These are phyloP conservation scores for Evernia prunastri DNA, from an alignment of 495 filamentous ascomycete species.

Conservation along the genomic window DNA sequence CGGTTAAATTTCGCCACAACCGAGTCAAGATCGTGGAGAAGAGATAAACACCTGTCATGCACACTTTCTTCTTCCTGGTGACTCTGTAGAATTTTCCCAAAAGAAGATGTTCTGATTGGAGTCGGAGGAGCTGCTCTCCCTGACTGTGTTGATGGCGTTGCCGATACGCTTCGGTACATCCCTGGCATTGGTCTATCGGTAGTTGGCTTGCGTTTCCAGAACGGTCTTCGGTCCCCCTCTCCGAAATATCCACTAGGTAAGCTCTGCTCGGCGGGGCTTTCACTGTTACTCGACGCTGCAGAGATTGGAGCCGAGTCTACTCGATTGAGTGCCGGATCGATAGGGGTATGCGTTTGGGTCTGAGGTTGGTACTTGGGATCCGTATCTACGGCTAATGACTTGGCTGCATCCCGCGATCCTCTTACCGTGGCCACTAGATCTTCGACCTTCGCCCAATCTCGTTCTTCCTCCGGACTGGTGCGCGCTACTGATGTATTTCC, in stretches of 20 bases:
- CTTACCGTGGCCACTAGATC: constrained; percentile 71
- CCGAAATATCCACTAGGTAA: constrained; percentile 39
- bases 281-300: constrained; percentile 22
- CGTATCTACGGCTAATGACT: constrained; percentile 74
- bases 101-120: constrained; percentile 17
- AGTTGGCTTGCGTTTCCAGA: constrained; percentile 89
- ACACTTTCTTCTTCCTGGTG: constrained; percentile 52
- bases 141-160: constrained; percentile 55
- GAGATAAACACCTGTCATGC: constrained; percentile 68
- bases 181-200: constrained; percentile 33
- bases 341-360: constrained; percentile 3
- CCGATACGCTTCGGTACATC: constrained; percentile 30
- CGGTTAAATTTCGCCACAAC: constrained; percentile 75
- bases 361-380: constrained; percentile 54
- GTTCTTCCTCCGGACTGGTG: constrained; percentile 52
- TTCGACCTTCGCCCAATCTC: constrained; percentile 81
- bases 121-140: constrained; percentile 32
- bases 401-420: constrained; percentile 82
- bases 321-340: constrained; percentile 12
- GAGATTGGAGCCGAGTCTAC: constrained; percentile 18
- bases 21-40: constrained; percentile 75
- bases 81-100: constrained; percentile 20
- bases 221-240: constrained; percentile 49
- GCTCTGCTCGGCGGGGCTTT: constrained; percentile 26
- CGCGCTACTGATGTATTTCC: constrained; percentile 24